These are phyloP conservation scores for Starmerella powellii DNA, from an alignment of 805 yeast species.

Conservation along the genomic window DNA sequence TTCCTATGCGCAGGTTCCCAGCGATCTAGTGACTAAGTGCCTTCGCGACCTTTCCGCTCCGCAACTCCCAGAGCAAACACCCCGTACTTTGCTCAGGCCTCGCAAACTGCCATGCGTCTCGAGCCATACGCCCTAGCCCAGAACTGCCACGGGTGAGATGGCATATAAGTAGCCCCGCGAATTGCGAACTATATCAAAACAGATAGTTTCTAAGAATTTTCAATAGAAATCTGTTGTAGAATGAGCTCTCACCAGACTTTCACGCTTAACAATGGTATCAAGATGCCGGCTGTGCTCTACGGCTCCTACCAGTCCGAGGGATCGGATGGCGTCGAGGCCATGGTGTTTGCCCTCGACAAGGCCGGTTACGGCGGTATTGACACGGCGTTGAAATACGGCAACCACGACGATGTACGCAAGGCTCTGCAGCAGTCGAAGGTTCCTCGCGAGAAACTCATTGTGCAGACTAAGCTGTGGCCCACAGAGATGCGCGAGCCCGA, in stretches of 20 bases:
- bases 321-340: constrained; percentile 45
- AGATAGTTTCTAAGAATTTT: too few species aligned
- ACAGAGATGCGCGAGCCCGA: constrained; percentile 34
- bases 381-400: constrained; percentile 57
- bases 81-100: too few species aligned
- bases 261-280: constrained; percentile 43
- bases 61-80: too few species aligned
- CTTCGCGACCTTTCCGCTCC: too few species aligned
- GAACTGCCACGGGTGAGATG: too few species aligned
- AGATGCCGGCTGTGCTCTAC: constrained; percentile 56
- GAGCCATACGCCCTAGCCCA: not conserved
- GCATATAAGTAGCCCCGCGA: too few species aligned
- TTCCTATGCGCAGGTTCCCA: too few species aligned
- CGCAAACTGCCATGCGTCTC: too few species aligned
- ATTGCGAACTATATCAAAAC: too few species aligned
- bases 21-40: too few species aligned
- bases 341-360: constrained; percentile 40
- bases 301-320: constrained; percentile 62
- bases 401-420: constrained; percentile 53
- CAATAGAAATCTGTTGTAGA: too few species aligned
- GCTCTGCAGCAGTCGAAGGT: constrained; percentile 31
- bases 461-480: constrained; percentile 53
- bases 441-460: constrained; percentile 50
- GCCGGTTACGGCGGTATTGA: constrained; percentile 69
- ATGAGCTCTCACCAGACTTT: constrained; percentile 9